These are phyloP conservation scores for Sporisorium exsertum DNA, from an alignment of 1,284 basidiomycete species.

Conservation along the genomic window DNA sequence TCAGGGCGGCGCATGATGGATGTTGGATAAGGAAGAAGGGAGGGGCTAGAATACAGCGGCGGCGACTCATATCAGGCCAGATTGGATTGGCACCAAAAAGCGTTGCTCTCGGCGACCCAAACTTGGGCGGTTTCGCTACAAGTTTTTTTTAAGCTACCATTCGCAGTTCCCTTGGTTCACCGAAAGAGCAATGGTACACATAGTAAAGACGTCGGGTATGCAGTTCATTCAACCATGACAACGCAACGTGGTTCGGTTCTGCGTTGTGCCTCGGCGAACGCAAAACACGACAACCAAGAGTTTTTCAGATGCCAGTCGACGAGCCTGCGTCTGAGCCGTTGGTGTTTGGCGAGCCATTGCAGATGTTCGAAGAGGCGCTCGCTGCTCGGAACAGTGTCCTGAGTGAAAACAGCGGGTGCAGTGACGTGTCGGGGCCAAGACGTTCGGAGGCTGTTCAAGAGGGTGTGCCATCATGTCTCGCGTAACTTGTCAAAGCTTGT, in stretches of 20 bases:
- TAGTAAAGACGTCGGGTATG: background rate
- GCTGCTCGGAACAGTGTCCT: background rate
- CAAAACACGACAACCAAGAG: slow-evolving; percentile 2
- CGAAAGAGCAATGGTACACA: no score
- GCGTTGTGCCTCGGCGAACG: background rate
- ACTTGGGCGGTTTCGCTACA: no score
- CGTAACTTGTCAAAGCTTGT: background rate
- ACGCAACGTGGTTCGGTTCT: slow-evolving; percentile 13
- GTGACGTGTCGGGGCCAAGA: background rate
- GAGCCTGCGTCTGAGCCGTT: no score
- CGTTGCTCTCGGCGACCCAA: slow-evolving; percentile 3
- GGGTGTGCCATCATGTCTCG: slow-evolving; percentile 1
- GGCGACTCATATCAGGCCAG: slow-evolving; percentile 3
- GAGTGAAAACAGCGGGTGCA: no score
- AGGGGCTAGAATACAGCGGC: background rate
- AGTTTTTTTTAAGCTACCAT: no score
- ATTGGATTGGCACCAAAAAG: background rate
- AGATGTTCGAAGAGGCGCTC: background rate
- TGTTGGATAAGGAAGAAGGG: no score
- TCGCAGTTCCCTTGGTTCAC: no score
- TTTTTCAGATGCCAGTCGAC: background rate
- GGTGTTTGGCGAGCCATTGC: background rate
- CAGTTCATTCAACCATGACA: background rate
- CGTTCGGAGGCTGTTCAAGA: background rate
- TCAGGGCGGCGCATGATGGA: background rate